Percentiles rank a stretch among this genome's conserved stretches.
Evolutionary conservation across 305 asterid species (phyloP).

Genomic region (Fraxinus sp.): DNA sequence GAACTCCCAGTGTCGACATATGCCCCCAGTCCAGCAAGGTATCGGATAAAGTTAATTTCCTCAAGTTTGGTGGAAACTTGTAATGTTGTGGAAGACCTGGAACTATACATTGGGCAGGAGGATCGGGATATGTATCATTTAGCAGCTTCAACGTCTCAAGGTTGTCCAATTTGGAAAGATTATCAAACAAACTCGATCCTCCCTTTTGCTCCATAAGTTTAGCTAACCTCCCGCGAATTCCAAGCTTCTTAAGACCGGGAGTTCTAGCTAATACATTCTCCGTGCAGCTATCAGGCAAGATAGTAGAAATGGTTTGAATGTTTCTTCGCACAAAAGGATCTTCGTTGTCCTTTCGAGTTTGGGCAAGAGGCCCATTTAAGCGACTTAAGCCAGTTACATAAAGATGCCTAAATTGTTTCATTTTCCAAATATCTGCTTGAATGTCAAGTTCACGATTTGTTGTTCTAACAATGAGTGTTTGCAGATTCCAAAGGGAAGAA

Average conservation of each 20-base stretch:
- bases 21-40: conserved; percentile 32
- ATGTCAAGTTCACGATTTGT: conserved; percentile 24
- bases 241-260: conserved; percentile 29
- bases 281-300: conserved; percentile 32
- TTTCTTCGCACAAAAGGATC: conserved; percentile 27
- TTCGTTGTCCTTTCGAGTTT: conserved; percentile 25
- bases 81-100: conserved; percentile 26
- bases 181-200: conserved; percentile 19
- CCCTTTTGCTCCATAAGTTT: conserved; percentile 17
- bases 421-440: conserved; percentile 32
- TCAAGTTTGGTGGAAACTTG: conserved; percentile 34
- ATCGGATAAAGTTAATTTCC: conserved; percentile 30
- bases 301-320: conserved; percentile 24
- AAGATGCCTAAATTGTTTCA: conserved; percentile 33
- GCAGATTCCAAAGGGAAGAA: conserved; percentile 32
- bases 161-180: conserved; percentile 21
- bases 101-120: conserved; percentile 18
- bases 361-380: conserved; percentile 24
- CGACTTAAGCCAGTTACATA: conserved; percentile 24
- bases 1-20: conserved; percentile 29
- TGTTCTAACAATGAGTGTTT: conserved; percentile 24
- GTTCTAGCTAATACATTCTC: conserved; percentile 31
- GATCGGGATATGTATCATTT: conserved; percentile 22
- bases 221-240: conserved; percentile 30
- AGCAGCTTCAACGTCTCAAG: conserved; percentile 33